Conservation (phyloP, 2,329 filamentous ascomycete species). For the Akanthomyces lecanii region DNA sequence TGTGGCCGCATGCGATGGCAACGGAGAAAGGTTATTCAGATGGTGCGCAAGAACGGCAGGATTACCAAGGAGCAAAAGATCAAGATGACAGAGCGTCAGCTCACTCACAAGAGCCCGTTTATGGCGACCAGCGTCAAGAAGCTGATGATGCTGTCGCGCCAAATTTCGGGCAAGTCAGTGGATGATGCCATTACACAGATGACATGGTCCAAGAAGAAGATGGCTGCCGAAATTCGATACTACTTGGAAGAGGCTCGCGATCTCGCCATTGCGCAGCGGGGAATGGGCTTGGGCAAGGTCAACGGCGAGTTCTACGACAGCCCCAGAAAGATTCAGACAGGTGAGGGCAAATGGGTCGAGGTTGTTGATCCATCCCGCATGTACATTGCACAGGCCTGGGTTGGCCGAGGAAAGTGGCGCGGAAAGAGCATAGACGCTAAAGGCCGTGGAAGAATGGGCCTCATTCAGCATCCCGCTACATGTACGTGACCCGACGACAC, state of each 20-base stretch:
- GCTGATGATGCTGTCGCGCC: conserved; percentile 75
- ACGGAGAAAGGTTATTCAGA: conserved; percentile 76
- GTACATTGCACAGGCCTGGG: conserved; percentile 92
- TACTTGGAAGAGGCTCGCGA: conserved; percentile 80
- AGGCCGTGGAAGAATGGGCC: conserved; percentile 67
- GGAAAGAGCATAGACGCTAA: conserved; percentile 61
- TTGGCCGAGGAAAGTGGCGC: conserved; percentile 67
- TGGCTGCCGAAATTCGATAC: conserved; percentile 71
- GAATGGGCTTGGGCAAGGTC: conserved; percentile 70
- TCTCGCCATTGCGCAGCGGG: conserved; percentile 70
- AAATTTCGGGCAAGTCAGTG: conserved; percentile 89
- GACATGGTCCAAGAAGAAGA: conserved; percentile 92
- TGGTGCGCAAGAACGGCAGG: conserved; percentile 57
- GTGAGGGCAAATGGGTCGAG: conserved; percentile 68
- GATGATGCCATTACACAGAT: conserved; percentile 94
- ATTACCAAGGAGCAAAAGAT: conserved; percentile 61
- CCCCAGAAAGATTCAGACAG: conserved; percentile 59
- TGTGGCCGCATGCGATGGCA: conserved; percentile 69
- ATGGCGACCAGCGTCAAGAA: conserved; percentile 91
- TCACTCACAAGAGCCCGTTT: conserved; percentile 59
- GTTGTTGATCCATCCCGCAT: conserved; percentile 74
- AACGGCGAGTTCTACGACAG: conserved; percentile 37
- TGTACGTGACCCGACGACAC: conserved; percentile 49
- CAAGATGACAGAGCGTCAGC: conserved; percentile 56
- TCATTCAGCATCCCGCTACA: conserved; percentile 67